These are phyloP conservation scores for Kodamaea arcana DNA, from an alignment of 1,139 yeast genomes.

Conservation along the genomic window DNA sequence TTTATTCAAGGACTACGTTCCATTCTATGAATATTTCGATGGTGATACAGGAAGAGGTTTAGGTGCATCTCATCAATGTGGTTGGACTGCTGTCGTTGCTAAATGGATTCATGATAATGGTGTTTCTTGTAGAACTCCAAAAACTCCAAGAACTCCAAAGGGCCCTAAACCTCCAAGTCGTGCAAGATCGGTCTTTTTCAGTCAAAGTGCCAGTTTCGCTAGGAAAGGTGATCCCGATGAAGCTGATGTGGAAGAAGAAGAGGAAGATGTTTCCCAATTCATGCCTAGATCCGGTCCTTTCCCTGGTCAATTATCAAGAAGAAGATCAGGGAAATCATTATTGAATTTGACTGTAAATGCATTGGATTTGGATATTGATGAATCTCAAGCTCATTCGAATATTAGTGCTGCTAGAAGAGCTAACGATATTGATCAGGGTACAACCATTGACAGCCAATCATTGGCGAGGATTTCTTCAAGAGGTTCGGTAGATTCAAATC, in stretches of 20 bases:
- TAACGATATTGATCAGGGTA: slow-evolving; percentile 15
- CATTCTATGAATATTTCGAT: slow-evolving; percentile 87
- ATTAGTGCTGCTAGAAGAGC: slow-evolving; percentile 16
- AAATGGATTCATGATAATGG: slow-evolving; percentile 94
- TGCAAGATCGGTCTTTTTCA: slow-evolving; percentile 3
- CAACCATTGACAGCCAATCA: slow-evolving; percentile 21
- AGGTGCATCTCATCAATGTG: slow-evolving; percentile 95
- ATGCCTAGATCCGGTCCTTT: slow-evolving; percentile 48
- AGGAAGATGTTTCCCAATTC: slow-evolving; percentile 31
- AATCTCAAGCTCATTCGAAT: slow-evolving; percentile 24
- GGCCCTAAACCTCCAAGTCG: slow-evolving; percentile 4
- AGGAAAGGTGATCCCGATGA: slow-evolving; percentile 7
- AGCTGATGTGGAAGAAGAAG: slow-evolving; percentile 27
- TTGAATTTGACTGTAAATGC: slow-evolving; percentile 64
- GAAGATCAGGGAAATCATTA: slow-evolving; percentile 69
- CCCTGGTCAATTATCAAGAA: slow-evolving; percentile 55
- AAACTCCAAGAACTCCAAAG: slow-evolving; percentile 48
- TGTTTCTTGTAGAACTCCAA: slow-evolving; percentile 52
- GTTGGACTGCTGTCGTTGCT: slow-evolving; percentile 95
- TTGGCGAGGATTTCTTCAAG: slow-evolving; percentile 33
- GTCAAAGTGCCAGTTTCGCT: slow-evolving; percentile 1
- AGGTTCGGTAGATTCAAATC: slow-evolving; percentile 31
- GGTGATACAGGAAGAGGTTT: slow-evolving; percentile 95
- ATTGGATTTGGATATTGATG: slow-evolving; percentile 64
- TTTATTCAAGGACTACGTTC: slow-evolving; percentile 69